Conservation (phyloP, 2,329 filamentous ascomycete species). For the Sporothrix pseudoabietina region DNA sequence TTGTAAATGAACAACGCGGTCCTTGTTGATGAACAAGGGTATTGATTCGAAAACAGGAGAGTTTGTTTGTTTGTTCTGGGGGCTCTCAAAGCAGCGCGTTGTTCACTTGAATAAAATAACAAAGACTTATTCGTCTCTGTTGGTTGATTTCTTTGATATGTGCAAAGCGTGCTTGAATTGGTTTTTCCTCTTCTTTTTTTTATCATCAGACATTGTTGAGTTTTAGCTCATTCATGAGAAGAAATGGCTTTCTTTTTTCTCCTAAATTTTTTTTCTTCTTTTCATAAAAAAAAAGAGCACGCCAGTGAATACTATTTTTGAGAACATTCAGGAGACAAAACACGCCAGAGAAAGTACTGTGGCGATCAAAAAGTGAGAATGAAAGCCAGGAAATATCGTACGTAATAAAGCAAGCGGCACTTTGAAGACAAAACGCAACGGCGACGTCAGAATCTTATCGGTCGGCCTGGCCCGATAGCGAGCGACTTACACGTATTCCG, state of each 20-base stretch:
- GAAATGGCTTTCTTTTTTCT: no score
- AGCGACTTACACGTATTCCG: background rate
- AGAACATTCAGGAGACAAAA: background rate
- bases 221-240: no score
- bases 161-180: background rate
- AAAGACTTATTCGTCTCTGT: background rate
- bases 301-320: background rate
- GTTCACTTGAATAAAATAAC: background rate
- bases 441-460: background rate
- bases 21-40: background rate
- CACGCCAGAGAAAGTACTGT: background rate
- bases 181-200: background rate
- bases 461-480: slow-evolving; percentile 7
- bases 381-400: background rate
- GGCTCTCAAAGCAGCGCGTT: background rate
- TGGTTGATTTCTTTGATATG: background rate
- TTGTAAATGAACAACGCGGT: background rate
- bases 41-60: background rate
- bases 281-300: background rate
- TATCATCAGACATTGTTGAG: background rate
- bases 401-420: background rate
- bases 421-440: background rate
- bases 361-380: background rate
- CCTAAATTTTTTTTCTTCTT: background rate
- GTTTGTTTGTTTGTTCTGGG: background rate